These are phyloP conservation scores for Saussurea involucrata DNA, from an alignment of 129 eudicot species.

Conservation along the genomic window DNA sequence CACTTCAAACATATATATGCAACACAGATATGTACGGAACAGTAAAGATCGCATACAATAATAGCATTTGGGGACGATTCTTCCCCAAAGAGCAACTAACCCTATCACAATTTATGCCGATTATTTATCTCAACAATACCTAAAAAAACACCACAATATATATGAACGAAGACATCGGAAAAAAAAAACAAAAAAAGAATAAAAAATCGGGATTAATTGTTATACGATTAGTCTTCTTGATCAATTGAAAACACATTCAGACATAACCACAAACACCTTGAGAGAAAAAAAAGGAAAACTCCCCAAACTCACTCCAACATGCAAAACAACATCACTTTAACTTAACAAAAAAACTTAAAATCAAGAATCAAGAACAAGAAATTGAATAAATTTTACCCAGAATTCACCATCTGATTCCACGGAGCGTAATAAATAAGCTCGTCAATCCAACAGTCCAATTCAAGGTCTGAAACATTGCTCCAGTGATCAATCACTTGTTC, in stretches of 20 bases:
- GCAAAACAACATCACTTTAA: neutral
- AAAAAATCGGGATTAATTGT: neutral
- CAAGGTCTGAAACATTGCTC: neutral
- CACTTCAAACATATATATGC: neutral
- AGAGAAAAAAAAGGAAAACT: neutral
- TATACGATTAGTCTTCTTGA: neutral
- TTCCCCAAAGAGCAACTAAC: neutral
- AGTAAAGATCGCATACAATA: neutral
- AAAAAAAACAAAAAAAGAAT: neutral
- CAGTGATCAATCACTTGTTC: neutral
- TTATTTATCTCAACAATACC: neutral
- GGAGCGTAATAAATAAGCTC: neutral
- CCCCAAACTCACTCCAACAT: constrained; percentile 6
- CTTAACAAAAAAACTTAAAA: neutral
- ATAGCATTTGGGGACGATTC: neutral
- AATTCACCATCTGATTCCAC: neutral
- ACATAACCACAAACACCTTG: neutral
- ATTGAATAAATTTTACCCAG: constrained; percentile 15
- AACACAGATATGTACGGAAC: neutral
- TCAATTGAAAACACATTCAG: neutral
- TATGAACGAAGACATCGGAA: neutral
- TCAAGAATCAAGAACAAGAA: neutral
- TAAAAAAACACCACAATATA: neutral
- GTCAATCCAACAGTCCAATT: neutral
- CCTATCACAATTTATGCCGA: neutral